phyloP scores from a whole-genome alignment of 495 filamentous ascomycete genomes.

The Aspergillus diversus region DNA sequence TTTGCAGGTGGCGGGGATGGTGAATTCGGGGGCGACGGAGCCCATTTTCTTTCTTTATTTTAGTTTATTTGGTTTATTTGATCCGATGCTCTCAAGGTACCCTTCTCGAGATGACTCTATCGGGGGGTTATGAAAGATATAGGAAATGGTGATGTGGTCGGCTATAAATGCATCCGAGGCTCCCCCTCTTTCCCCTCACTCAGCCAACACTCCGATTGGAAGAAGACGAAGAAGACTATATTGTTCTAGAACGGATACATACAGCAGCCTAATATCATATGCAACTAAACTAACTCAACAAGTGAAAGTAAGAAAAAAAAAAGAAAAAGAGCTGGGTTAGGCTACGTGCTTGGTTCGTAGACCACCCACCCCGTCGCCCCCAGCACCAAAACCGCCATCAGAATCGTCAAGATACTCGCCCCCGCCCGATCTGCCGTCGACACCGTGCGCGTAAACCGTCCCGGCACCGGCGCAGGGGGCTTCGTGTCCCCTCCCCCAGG shows the following conservation, averaged over 20 bases:
- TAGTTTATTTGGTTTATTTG: neutral
- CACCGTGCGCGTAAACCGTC: slow-evolving; percentile 25
- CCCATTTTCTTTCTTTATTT: slow-evolving; percentile 14
- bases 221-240: slow-evolving; percentile 1
- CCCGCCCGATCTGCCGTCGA: slow-evolving; percentile 37
- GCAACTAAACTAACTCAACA: too few species aligned
- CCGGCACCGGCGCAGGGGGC: slow-evolving; percentile 20
- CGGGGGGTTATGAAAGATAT: too few species aligned
- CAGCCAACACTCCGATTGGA: neutral
- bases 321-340: neutral
- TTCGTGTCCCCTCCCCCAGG: slow-evolving; percentile 59
- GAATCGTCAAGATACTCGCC: slow-evolving; percentile 37
- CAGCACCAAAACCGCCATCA: slow-evolving; percentile 34
- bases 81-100: too few species aligned
- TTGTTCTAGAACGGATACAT: neutral
- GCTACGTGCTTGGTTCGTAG: slow-evolving; percentile 25
- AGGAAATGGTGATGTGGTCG: neutral
- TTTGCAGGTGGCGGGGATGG: slow-evolving; percentile 57
- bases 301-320: neutral
- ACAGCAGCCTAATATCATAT: too few species aligned
- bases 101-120: too few species aligned
- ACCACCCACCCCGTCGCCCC: slow-evolving; percentile 38
- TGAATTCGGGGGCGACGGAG: slow-evolving; percentile 16
- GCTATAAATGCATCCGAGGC: slow-evolving; percentile 14
- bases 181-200: slow-evolving; percentile 6